phyloP scores from a whole-genome alignment of 257 asterid genomes.

The Petrea volubilis region DNA sequence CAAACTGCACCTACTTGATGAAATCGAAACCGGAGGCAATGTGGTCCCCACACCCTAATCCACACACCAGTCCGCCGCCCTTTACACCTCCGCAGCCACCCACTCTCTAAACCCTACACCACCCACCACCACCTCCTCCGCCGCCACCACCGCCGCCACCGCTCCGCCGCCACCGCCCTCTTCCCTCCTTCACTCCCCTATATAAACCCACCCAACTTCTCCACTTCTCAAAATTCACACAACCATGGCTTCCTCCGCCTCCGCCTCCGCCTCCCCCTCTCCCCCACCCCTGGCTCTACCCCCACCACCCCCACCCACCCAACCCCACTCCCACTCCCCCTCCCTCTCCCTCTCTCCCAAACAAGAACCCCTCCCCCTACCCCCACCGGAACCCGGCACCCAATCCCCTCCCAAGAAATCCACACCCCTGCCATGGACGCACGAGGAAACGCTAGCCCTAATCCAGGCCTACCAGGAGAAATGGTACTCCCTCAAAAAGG shows the following conservation, averaged over 20 bases:
- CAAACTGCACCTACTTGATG: conserved; percentile 25
- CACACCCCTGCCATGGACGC: conserved; percentile 81
- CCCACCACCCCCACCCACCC: conserved; percentile 24
- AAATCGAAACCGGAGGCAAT: conserved; percentile 22
- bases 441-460: conserved; percentile 80
- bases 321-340: conserved; percentile 27
- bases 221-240: not conserved
- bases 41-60: conserved; percentile 23
- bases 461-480: conserved; percentile 86
- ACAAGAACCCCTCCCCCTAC: not conserved
- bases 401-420: conserved; percentile 49
- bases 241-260: conserved; percentile 30
- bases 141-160: conserved; percentile 27
- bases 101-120: conserved; percentile 1
- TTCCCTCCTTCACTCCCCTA: conserved; percentile 21
- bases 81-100: conserved; percentile 25
- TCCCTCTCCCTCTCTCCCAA: conserved; percentile 28
- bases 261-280: conserved; percentile 28
- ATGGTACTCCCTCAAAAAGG: conserved; percentile 86
- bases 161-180: not conserved
- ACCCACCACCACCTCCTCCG: conserved; percentile 25
- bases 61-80: conserved; percentile 28
- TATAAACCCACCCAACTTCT: not conserved
- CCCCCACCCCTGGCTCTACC: conserved; percentile 27
- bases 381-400: conserved; percentile 25